Percentiles rank a stretch among this genome's conserved stretches.
Conservation (phyloP, 495 filamentous ascomycete species). For the Penicillium cinerascens region DNA sequence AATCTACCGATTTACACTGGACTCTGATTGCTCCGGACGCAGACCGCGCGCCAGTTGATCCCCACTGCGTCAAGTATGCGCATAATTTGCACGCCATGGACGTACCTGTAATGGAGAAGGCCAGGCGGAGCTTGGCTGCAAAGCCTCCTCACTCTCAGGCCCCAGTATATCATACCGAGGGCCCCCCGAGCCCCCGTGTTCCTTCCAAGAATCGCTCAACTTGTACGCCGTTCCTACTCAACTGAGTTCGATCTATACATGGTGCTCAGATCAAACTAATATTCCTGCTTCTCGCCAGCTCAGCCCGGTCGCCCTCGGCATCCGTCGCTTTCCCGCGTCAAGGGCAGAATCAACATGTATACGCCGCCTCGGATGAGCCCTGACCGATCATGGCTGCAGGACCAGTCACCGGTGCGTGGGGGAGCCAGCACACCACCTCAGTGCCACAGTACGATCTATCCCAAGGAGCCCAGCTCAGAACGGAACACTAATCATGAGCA, state of each 20-base stretch:
- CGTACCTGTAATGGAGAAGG: conserved; percentile 30
- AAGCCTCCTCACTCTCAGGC: conserved; percentile 17
- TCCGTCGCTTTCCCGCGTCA: conserved; percentile 35
- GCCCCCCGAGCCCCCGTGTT: conserved; percentile 14
- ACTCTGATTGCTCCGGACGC: conserved; percentile 17
- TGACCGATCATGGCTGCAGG: conserved; percentile 38
- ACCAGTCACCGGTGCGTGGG: conserved; percentile 25
- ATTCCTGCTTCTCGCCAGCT: conserved; percentile 6
- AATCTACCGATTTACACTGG: conserved; percentile 1
- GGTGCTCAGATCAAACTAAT: background rate
- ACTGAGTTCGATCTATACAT: background rate
- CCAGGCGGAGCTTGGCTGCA: conserved; percentile 27
- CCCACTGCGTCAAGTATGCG: conserved; percentile 32
- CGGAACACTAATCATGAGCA: background rate
- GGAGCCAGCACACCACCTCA: conserved; percentile 23
- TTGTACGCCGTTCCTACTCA: conserved; percentile 14
- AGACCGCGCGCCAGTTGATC: conserved; percentile 22
- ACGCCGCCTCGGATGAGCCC: conserved; percentile 28
- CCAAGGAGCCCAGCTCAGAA: background rate
- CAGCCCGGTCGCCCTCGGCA: conserved; percentile 30
- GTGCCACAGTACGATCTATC: conserved; percentile 14
- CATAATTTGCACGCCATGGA: conserved; percentile 19
- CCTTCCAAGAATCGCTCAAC: conserved; percentile 21
- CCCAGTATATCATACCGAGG: conserved; percentile 28
- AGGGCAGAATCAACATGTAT: conserved; percentile 36